These are phyloP conservation scores for Nidularia sp. DNA, from an alignment of 768 basidiomycete genomes.

Conservation along the genomic window DNA sequence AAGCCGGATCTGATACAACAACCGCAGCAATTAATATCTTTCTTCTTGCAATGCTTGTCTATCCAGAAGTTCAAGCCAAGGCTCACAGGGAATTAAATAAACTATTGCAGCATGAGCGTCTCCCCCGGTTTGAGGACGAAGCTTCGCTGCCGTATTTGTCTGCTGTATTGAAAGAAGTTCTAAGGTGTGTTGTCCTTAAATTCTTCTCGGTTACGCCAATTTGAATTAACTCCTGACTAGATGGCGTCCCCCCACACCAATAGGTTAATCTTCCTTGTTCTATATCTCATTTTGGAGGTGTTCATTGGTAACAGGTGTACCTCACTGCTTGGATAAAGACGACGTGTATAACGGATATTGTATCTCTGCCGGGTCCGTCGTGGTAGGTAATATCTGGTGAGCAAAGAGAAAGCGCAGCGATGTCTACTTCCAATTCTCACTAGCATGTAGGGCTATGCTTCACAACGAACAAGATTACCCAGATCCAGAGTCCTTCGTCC, in stretches of 20 bases:
- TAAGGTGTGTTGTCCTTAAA: slow-evolving; percentile 10
- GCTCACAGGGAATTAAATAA: slow-evolving; percentile 34
- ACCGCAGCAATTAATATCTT: slow-evolving; percentile 22
- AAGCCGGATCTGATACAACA: slow-evolving; percentile 22
- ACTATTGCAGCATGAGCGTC: slow-evolving; percentile 24
- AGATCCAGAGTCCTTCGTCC: slow-evolving; percentile 11
- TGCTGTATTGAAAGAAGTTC: slow-evolving; percentile 30
- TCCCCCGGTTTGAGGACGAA: slow-evolving; percentile 34
- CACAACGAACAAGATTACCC: not conserved
- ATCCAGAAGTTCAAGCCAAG: slow-evolving; percentile 30
- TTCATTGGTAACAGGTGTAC: slow-evolving; percentile 15
- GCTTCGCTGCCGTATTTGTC: slow-evolving; percentile 31
- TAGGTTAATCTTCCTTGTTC: slow-evolving; percentile 12
- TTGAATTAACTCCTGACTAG: slow-evolving; percentile 5
- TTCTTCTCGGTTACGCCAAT: not conserved
- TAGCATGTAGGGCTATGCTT: slow-evolving; percentile 13
- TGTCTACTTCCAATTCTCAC: not conserved
- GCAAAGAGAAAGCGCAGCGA: not conserved
- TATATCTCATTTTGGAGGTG: too few relatives aligned
- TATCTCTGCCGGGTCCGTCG: slow-evolving; percentile 36
- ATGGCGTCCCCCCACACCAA: slow-evolving; percentile 24
- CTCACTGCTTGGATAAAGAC: slow-evolving; percentile 29
- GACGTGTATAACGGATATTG: slow-evolving; percentile 41
- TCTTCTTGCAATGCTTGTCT: slow-evolving; percentile 32
- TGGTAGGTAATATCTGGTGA: slow-evolving; percentile 32